Evolutionary conservation across 1,284 basidiomycete species (phyloP).

Genomic region (Cystobasidium sp.): DNA sequence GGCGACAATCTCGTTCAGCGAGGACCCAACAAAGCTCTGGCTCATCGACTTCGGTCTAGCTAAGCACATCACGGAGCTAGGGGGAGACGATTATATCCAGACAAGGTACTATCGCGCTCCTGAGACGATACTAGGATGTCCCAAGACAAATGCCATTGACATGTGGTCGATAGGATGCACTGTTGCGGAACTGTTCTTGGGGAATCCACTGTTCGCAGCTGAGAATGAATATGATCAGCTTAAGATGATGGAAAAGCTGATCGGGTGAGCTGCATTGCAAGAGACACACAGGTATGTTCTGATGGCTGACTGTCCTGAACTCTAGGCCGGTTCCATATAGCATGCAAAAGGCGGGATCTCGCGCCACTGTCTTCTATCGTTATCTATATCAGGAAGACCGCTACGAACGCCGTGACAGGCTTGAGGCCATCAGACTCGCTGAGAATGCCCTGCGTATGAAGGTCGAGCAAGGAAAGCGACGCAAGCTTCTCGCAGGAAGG

Average conservation of each 20-base stretch:
- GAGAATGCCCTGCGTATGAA: too few relatives aligned
- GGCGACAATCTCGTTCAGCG: slow-evolving; percentile 60
- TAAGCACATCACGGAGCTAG: slow-evolving; percentile 90
- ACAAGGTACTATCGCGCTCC: slow-evolving; percentile 98
- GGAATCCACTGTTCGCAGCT: slow-evolving; percentile 93
- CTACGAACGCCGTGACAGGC: too few relatives aligned
- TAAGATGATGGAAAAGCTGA: slow-evolving; percentile 95
- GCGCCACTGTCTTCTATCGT: too few relatives aligned
- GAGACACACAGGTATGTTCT: background rate
- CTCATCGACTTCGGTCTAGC: slow-evolving; percentile 98
- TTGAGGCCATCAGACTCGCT: too few relatives aligned
- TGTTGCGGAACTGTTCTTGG: slow-evolving; percentile 95
- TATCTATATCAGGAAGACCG: too few relatives aligned
- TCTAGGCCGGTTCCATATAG: slow-evolving; percentile 61
- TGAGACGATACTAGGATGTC: slow-evolving; percentile 91
- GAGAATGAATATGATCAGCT: slow-evolving; percentile 99
- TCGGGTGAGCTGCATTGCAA: slow-evolving; percentile 73
- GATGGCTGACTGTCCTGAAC: background rate
- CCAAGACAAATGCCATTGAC: slow-evolving; percentile 91
- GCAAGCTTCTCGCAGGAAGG: too few relatives aligned
- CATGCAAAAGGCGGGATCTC: slow-evolving; percentile 71
- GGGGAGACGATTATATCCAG: slow-evolving; percentile 99
- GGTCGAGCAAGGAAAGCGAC: too few relatives aligned
- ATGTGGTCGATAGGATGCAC: slow-evolving; percentile 97
- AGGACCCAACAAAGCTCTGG: slow-evolving; percentile 97